These are phyloP conservation scores for Aspergillus quadricinctus DNA, from an alignment of 2,329 filamentous ascomycete genomes.

Conservation along the genomic window DNA sequence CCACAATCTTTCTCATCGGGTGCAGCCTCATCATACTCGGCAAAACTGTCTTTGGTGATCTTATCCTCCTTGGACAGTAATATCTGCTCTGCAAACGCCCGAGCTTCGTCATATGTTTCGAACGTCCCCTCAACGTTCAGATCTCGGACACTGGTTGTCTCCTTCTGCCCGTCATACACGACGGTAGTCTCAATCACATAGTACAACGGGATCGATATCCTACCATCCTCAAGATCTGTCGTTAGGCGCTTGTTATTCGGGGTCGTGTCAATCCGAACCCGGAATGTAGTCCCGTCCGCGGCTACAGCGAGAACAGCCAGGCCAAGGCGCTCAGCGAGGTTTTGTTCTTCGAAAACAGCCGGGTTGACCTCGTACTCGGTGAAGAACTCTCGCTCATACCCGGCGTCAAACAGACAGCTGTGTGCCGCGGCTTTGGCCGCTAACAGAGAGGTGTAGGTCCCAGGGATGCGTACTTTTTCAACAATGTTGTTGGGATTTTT, in stretches of 20 bases:
- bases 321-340: constrained; percentile 5
- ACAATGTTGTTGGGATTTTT: constrained; percentile 21
- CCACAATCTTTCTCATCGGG: constrained; percentile 24
- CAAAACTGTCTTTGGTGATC: constrained; percentile 24
- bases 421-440: constrained; percentile 24
- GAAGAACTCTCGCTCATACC: constrained; percentile 26
- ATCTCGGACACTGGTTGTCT: constrained; percentile 11
- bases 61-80: constrained; percentile 17
- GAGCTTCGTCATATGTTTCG: constrained; percentile 19
- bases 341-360: constrained; percentile 9
- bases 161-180: constrained; percentile 16
- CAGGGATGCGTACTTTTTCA: constrained; percentile 23
- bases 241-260: constrained; percentile 12
- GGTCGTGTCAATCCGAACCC: constrained; percentile 22
- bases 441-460: constrained; percentile 19
- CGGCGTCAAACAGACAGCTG: constrained; percentile 25
- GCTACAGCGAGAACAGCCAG: constrained; percentile 21
- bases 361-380: constrained; percentile 18
- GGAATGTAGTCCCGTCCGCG: constrained; percentile 22
- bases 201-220: constrained; percentile 20
- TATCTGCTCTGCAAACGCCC: constrained; percentile 17
- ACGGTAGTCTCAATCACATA: constrained; percentile 24
- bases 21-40: constrained; percentile 22
- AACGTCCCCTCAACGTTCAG: constrained; percentile 22
- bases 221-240: constrained; percentile 16